Evolutionary conservation across 2,329 filamentous ascomycete species (phyloP).

Genomic region (Sordariomycetes sp.): DNA sequence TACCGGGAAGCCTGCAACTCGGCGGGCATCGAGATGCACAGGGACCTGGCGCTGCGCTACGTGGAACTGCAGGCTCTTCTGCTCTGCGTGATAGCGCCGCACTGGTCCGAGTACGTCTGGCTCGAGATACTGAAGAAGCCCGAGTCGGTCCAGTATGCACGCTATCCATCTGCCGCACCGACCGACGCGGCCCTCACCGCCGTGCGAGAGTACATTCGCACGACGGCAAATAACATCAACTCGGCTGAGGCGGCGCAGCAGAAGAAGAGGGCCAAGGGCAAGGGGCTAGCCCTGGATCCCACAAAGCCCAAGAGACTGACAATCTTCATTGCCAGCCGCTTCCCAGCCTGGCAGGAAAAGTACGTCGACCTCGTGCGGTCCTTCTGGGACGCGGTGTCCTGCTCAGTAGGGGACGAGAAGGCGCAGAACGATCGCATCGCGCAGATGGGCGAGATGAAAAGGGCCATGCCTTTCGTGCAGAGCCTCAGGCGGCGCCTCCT

Average conservation of each 20-base stretch:
- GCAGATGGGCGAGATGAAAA: conserved; percentile 87
- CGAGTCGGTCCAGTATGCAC: conserved; percentile 67
- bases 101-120: conserved; percentile 94
- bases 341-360: conserved; percentile 85
- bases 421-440: conserved; percentile 65
- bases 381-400: conserved; percentile 50
- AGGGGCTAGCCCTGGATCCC: conserved; percentile 74
- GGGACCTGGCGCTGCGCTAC: conserved; percentile 63
- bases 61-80: conserved; percentile 84
- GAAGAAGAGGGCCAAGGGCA: conserved; percentile 91
- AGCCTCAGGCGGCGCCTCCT: conserved; percentile 73
- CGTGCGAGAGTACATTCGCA: conserved; percentile 71
- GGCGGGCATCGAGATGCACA: conserved; percentile 77
- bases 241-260: conserved; percentile 72
- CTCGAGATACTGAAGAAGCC: conserved; percentile 75
- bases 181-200: conserved; percentile 60
- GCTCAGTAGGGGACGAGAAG: conserved; percentile 69
- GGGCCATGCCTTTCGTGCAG: conserved; percentile 96
- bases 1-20: conserved; percentile 77
- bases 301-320: conserved; percentile 87
- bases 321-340: conserved; percentile 70
- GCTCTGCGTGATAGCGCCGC: conserved; percentile 75
- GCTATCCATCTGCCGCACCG: conserved; percentile 59
- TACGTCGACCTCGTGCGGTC: conserved; percentile 73
- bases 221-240: conserved; percentile 68